Evolutionary conservation across 495 filamentous ascomycete species (phyloP).

Genomic region (Podospora tetraspora): DNA sequence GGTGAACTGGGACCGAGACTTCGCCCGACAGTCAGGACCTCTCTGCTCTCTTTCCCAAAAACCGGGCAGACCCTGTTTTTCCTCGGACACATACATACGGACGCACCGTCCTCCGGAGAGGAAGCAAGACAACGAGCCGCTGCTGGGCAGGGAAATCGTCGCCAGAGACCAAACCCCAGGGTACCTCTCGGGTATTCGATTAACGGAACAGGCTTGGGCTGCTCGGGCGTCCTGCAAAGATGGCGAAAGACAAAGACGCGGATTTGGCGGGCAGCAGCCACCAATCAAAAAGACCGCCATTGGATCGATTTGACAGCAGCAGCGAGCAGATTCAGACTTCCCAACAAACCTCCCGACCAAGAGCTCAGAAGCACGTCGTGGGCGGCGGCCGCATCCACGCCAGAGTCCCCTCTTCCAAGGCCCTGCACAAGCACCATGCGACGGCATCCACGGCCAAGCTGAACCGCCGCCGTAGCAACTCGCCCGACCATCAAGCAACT

Average conservation of each 20-base stretch:
- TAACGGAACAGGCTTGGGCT: conserved; percentile 1
- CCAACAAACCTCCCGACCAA: conserved; percentile 34
- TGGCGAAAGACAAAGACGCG: conserved; percentile 31
- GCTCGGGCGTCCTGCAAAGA: conserved; percentile 1
- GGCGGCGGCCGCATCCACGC: conserved; percentile 41
- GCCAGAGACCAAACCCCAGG: not conserved
- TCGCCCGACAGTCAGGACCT: not conserved
- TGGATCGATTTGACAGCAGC: conserved; percentile 36
- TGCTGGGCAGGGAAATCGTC: not conserved
- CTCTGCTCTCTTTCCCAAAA: not conserved
- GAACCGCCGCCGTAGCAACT: conserved; percentile 35
- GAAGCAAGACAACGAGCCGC: not conserved
- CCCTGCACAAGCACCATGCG: conserved; percentile 41
- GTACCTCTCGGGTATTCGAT: conserved; percentile 6
- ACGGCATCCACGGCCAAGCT: conserved; percentile 36
- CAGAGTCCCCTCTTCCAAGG: conserved; percentile 41
- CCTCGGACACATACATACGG: not conserved
- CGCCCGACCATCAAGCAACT: conserved; percentile 28
- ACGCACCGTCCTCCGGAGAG: not conserved
- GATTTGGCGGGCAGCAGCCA: conserved; percentile 31
- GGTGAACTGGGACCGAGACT: not conserved
- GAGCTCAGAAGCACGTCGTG: conserved; percentile 42
- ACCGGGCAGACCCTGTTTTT: not conserved
- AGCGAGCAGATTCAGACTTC: conserved; percentile 28
- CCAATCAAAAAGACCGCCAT: conserved; percentile 46